Conservation (phyloP, 2,329 filamentous ascomycete species). For the Fusarium oligoseptatum region DNA sequence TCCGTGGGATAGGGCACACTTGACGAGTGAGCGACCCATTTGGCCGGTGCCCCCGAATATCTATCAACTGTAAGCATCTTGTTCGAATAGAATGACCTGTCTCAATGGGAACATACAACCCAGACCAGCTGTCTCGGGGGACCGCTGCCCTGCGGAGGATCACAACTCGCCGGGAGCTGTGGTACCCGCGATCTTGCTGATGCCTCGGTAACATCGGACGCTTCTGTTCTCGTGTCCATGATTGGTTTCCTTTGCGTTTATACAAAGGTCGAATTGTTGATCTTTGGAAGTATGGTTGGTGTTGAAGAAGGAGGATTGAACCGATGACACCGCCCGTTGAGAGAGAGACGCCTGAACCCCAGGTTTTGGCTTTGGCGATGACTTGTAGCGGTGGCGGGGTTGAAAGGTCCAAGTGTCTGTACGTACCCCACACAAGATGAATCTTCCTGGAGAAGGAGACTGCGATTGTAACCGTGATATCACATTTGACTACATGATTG, state of each 20-base stretch:
- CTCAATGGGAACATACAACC: conserved; percentile 70
- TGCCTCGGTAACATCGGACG: conserved; percentile 44
- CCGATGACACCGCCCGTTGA: conserved; percentile 5
- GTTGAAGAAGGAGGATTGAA: conserved; percentile 11
- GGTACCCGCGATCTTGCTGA: conserved; percentile 52
- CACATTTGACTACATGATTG: neutral
- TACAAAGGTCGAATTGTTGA: neutral
- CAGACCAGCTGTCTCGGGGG: conserved; percentile 84
- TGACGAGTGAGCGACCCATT: conserved; percentile 91
- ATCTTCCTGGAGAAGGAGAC: neutral
- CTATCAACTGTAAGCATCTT: conserved; percentile 56
- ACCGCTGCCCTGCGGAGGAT: conserved; percentile 80
- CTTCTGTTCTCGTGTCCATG: conserved; percentile 47
- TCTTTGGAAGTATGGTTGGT: neutral
- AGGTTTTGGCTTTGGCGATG: conserved; percentile 1
- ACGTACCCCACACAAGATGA: conserved; percentile 7
- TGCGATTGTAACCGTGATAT: neutral
- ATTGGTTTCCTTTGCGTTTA: conserved; percentile 5
- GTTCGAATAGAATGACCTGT: neutral
- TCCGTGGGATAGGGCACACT: conserved; percentile 81
- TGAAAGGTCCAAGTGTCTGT: conserved; percentile 17
- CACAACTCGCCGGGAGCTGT: conserved; percentile 84
- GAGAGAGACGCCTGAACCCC: conserved; percentile 11
- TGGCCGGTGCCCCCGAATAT: conserved; percentile 98
- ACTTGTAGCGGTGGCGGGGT: conserved; percentile 24